Evolutionary conservation across 2,329 filamentous ascomycete species (phyloP).

Genomic region (Fusarium anthophilum): DNA sequence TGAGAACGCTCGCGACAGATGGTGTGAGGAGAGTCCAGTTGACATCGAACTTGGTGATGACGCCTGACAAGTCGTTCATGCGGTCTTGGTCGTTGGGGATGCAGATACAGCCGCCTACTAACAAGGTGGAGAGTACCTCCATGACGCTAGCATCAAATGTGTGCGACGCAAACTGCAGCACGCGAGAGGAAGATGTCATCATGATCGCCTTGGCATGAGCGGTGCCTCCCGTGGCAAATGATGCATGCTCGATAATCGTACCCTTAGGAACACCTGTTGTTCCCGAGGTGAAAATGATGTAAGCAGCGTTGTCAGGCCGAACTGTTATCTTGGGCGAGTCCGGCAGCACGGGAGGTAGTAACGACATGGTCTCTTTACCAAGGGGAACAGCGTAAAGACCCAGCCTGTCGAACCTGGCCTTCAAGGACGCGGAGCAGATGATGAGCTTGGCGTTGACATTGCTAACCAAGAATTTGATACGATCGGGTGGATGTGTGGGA

Average conservation of each 20-base stretch:
- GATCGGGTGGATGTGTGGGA: constrained; percentile 47
- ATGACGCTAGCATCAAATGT: constrained; percentile 33
- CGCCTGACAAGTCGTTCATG: constrained; percentile 21
- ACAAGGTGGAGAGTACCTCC: constrained; percentile 34
- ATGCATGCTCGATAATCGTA: constrained; percentile 27
- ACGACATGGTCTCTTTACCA: neutral
- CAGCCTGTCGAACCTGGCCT: neutral
- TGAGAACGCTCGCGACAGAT: constrained; percentile 22
- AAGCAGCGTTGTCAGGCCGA: constrained; percentile 8
- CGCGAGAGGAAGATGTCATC: constrained; percentile 24
- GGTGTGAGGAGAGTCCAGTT: constrained; percentile 35
- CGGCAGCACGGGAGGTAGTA: neutral
- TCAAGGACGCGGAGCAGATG: constrained; percentile 7
- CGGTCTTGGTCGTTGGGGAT: constrained; percentile 28
- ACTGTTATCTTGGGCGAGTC: neutral
- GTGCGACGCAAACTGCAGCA: constrained; percentile 22
- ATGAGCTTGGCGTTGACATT: constrained; percentile 23
- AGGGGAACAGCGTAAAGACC: neutral
- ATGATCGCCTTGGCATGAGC: constrained; percentile 28
- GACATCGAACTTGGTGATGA: constrained; percentile 5
- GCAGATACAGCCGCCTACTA: constrained; percentile 29
- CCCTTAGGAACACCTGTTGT: constrained; percentile 34
- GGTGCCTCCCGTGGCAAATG: constrained; percentile 12
- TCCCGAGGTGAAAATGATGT: constrained; percentile 36
- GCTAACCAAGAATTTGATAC: constrained; percentile 17